Evolutionary conservation across 2,329 filamentous ascomycete genomes (phyloP).

Genomic region (Scedosporium aurantiacum): DNA sequence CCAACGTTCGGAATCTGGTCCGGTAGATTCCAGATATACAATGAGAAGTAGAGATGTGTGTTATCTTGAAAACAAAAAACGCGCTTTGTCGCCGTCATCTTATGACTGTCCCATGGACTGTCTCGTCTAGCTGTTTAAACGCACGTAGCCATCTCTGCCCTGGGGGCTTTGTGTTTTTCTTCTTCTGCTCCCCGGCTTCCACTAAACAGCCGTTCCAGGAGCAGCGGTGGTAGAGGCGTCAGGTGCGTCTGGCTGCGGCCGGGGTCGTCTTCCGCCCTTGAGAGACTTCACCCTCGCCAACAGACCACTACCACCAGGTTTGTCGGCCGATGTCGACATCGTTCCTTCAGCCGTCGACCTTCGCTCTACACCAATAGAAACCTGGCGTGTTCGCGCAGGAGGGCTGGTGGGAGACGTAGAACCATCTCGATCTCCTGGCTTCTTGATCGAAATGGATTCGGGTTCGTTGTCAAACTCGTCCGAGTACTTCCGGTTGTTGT

Average conservation of each 20-base stretch:
- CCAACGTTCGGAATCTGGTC: too few relatives aligned
- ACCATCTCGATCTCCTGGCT: constrained; percentile 22
- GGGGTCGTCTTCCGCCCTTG: constrained; percentile 49
- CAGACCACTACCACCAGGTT: constrained; percentile 46
- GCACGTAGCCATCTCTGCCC: background rate
- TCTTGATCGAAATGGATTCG: constrained; percentile 37
- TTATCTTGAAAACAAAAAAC: background rate
- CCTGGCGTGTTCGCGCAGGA: constrained; percentile 30
- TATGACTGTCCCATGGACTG: background rate
- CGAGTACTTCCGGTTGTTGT: background rate
- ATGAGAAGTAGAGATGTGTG: background rate
- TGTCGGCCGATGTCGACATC: constrained; percentile 18
- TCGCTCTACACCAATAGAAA: constrained; percentile 44
- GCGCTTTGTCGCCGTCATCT: background rate
- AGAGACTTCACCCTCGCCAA: constrained; percentile 72
- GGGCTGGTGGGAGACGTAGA: constrained; percentile 45
- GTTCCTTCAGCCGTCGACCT: constrained; percentile 50
- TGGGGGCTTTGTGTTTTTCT: background rate
- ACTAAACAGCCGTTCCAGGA: constrained; percentile 30
- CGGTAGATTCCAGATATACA: too few relatives aligned
- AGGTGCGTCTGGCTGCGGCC: constrained; percentile 4
- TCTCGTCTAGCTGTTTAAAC: background rate
- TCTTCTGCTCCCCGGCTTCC: constrained; percentile 10
- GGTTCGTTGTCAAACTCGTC: constrained; percentile 53
- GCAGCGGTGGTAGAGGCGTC: constrained; percentile 17